phyloP scores from a whole-genome alignment of 805 yeast species.

The Ogataea glucozyma region DNA sequence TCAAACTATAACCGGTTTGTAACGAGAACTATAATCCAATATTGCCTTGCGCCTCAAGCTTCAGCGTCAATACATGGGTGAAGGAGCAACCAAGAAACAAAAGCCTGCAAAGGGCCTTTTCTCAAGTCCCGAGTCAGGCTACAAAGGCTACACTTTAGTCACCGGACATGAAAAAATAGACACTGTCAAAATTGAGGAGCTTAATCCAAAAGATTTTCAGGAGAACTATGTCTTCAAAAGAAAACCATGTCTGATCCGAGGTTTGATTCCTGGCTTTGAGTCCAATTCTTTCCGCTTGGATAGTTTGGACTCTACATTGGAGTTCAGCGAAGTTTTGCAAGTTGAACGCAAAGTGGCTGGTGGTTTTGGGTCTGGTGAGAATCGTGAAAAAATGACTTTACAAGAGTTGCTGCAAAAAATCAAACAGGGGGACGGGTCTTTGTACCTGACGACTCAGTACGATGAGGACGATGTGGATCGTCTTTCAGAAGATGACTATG shows the following conservation, averaged over 20 bases:
- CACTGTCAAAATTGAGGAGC: constrained; percentile 10
- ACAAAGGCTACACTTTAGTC: constrained; percentile 9
- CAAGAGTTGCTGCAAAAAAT: constrained; percentile 47
- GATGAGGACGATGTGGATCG: constrained; percentile 44
- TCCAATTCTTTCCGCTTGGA: constrained; percentile 37
- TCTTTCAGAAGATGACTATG: constrained; percentile 35
- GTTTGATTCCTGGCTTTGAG: constrained; percentile 38
- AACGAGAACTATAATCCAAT: too few relatives aligned
- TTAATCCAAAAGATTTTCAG: constrained; percentile 37
- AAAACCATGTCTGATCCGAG: constrained; percentile 53
- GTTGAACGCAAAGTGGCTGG: constrained; percentile 59
- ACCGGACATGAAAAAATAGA: constrained; percentile 6
- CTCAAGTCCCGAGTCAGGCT: not conserved
- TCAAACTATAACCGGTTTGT: not conserved
- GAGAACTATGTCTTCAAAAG: constrained; percentile 41
- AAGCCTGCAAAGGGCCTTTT: not conserved
- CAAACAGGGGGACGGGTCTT: constrained; percentile 42
- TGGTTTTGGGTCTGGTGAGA: constrained; percentile 70
- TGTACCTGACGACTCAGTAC: constrained; percentile 73
- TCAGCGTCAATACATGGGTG: too few relatives aligned
- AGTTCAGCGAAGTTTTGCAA: constrained; percentile 37
- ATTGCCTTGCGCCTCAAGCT: too few relatives aligned
- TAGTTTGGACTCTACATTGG: constrained; percentile 39
- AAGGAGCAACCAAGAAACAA: not conserved
- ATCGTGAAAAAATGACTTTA: constrained; percentile 52